phyloP scores from a whole-genome alignment of 768 basidiomycete genomes.

The Rickenella mellea region DNA sequence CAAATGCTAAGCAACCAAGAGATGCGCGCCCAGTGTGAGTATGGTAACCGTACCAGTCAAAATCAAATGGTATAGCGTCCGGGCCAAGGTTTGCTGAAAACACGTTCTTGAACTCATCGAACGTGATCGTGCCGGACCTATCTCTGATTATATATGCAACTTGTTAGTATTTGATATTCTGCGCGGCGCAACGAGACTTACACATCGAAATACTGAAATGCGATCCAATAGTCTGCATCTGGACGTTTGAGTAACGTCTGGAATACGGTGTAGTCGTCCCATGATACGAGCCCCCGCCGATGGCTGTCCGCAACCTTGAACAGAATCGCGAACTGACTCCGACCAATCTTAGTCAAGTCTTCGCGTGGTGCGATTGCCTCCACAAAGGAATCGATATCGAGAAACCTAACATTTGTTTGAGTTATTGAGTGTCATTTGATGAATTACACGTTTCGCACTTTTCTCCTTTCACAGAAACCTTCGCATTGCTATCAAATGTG shows the following conservation, averaged over 20 bases:
- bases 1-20: neutral
- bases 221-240: slow-evolving; percentile 95
- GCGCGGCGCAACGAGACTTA: slow-evolving; percentile 33
- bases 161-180: slow-evolving; percentile 8
- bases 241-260: slow-evolving; percentile 88
- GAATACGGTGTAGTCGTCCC: slow-evolving; percentile 96
- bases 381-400: slow-evolving; percentile 84
- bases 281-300: slow-evolving; percentile 70
- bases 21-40: neutral
- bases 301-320: slow-evolving; percentile 83
- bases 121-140: slow-evolving; percentile 84
- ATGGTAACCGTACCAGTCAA: slow-evolving; percentile 59
- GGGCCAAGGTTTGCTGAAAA: slow-evolving; percentile 72
- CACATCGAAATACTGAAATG: slow-evolving; percentile 95
- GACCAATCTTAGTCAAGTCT: slow-evolving; percentile 79
- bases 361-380: slow-evolving; percentile 87
- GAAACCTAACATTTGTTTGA: slow-evolving; percentile 46
- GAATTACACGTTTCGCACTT: slow-evolving; percentile 45
- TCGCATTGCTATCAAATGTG: slow-evolving; percentile 79
- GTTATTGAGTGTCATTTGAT: too few species aligned
- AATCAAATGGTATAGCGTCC: slow-evolving; percentile 88
- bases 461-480: slow-evolving; percentile 59
- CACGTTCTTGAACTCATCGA: slow-evolving; percentile 91
- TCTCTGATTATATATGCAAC: slow-evolving; percentile 50
- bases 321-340: slow-evolving; percentile 81